Base-by-base conservation (phyloP, 148 eudicot species). In the Diospyros lotus region DNA sequence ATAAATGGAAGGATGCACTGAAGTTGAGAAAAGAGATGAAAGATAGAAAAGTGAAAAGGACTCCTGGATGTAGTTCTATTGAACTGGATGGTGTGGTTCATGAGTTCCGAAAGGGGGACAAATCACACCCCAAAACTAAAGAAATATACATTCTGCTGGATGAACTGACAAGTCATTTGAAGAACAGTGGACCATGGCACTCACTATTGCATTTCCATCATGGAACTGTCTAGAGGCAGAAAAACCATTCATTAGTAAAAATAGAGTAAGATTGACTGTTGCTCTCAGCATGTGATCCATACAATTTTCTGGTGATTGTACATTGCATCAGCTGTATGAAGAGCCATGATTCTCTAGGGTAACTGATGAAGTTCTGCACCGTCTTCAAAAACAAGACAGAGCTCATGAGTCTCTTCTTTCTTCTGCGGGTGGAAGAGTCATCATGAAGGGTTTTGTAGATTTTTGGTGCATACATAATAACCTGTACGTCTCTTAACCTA, bases 61-160 rank as follows among this genome's bases (percentile, higher is more conserved):
- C n/a, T 64, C 78, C 78, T 7, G 82, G 82, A 4, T 80, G 82
- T 72, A 80, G 82, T 60, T 80, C 62, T 4, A 66, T 80, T 69
- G 82, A 80, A 65, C 13, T 75, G 61, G 67, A 80, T 55, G 82
- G 82, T 4, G 52, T 64, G 48, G 78, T 75, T 69, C 66, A 80
- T 75, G 82, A 80, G 54, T 80, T 80, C 39, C 78, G 78, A 9
- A 75, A 70, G 56, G 79, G 82, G 7, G 82, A 80, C 65, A 75
- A 71, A 59, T 58, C 79, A n/a, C 79, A 75, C 69, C 50, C 72
- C 17, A 65, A 71, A 40, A 17, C 76, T 44, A 48, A 71, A 58
- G 75, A 48, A 48, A 71, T 80, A 40, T 71, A 70, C 9, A 60
- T 40, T 11, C 58, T 80, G 67, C 76, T 76, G 0, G 68, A 71